Percentiles rank a stretch among this genome's conserved stretches.
These are phyloP conservation scores for Pelargonium australe DNA, from an alignment of 441 rosid genomes.

Conservation along the genomic window DNA sequence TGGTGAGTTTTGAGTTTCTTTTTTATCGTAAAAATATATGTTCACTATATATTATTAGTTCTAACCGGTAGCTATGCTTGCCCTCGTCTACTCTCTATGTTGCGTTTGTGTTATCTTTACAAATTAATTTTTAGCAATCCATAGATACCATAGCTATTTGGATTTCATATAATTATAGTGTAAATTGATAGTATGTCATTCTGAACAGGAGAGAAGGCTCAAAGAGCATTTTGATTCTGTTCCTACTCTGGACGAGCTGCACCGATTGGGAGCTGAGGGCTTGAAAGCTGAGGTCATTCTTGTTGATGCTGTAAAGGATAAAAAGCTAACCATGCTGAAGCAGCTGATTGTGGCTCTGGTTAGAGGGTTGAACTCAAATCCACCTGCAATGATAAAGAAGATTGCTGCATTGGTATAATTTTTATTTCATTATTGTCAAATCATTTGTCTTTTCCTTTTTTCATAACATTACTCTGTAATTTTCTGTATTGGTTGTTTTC, in stretches of 20 bases:
- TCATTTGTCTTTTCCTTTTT: background rate
- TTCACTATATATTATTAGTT: slow-evolving; percentile 2
- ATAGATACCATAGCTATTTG: background rate
- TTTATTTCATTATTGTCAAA: slow-evolving; percentile 18
- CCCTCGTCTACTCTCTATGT: background rate
- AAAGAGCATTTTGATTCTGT: slow-evolving; percentile 65
- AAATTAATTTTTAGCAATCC: background rate
- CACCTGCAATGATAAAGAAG: slow-evolving; percentile 85
- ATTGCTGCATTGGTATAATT: slow-evolving; percentile 83
- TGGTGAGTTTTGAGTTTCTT: background rate
- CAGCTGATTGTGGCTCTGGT: slow-evolving; percentile 75
- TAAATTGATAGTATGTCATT: slow-evolving; percentile 10
- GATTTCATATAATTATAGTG: slow-evolving; percentile 10
- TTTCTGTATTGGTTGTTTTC: background rate
- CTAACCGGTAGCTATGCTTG: background rate
- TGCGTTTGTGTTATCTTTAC: background rate
- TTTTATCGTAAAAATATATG: background rate
- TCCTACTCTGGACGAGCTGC: slow-evolving; percentile 87
- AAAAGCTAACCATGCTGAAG: slow-evolving; percentile 83
- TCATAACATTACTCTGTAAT: background rate
- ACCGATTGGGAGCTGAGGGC: slow-evolving; percentile 72
- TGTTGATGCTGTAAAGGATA: slow-evolving; percentile 84
- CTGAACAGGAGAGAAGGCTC: slow-evolving; percentile 72
- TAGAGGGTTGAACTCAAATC: slow-evolving; percentile 83
- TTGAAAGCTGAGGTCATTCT: slow-evolving; percentile 75